Conservation (phyloP, 768 basidiomycete genomes). For the Artomyces pyxidatus region DNA sequence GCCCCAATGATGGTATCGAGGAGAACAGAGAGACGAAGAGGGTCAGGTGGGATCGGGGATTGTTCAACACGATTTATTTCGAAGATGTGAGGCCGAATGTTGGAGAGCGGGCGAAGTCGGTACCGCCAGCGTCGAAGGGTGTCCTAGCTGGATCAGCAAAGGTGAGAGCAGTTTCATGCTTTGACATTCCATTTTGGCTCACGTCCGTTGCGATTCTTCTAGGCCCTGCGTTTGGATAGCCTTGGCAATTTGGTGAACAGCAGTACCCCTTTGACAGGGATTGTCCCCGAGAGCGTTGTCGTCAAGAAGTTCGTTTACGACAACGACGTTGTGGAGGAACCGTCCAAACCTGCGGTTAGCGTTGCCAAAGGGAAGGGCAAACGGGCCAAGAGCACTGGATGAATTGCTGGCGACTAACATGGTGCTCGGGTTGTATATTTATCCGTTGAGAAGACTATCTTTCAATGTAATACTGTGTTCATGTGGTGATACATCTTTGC, state of each 20-base stretch:
- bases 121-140: constrained; percentile 44
- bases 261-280: constrained; percentile 45
- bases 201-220: neutral
- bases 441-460: too few relatives aligned
- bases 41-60: constrained; percentile 73
- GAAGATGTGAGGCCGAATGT: constrained; percentile 54
- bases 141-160: constrained; percentile 62
- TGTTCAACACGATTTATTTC: constrained; percentile 53
- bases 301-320: constrained; percentile 81
- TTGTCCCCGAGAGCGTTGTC: constrained; percentile 55
- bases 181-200: neutral
- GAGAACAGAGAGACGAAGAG: constrained; percentile 33
- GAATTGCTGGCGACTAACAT: too few relatives aligned
- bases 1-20: constrained; percentile 19
- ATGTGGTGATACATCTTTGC: neutral
- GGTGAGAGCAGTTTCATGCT: constrained; percentile 30
- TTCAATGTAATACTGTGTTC: too few relatives aligned
- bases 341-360: constrained; percentile 18
- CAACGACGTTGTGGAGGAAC: constrained; percentile 36
- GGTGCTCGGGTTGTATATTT: too few relatives aligned
- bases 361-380: constrained; percentile 39
- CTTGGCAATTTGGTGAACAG: constrained; percentile 64
- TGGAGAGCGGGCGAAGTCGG: constrained; percentile 27
- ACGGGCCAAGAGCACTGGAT: constrained; percentile 33
- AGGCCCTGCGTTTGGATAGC: constrained; percentile 45